phyloP scores from a whole-genome alignment of 108 stramenopile species.

The Cyclostephanos invisitatus region DNA sequence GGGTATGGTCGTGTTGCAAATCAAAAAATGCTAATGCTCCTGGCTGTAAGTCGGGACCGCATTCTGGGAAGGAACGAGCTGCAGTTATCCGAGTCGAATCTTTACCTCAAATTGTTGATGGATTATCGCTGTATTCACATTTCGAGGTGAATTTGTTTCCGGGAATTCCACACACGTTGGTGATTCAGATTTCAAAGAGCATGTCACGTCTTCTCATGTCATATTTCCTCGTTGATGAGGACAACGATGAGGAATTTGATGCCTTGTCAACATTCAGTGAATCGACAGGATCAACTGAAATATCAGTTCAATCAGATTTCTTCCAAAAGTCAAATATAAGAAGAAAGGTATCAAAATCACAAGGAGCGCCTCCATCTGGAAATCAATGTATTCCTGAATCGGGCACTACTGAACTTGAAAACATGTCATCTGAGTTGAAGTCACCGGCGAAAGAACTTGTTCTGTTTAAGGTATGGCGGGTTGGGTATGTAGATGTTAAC shows the following conservation, averaged over 20 bases:
- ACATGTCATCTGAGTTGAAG: not conserved
- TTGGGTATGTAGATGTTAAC: conserved; percentile 47
- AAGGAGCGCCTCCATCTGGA: conserved; percentile 30
- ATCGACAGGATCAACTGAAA: conserved; percentile 24
- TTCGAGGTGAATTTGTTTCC: conserved; percentile 59
- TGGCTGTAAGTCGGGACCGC: conserved; percentile 54
- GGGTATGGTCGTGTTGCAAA: conserved; percentile 46
- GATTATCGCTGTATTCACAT: conserved; percentile 50
- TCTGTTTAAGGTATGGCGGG: conserved; percentile 56
- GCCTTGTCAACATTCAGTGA: conserved; percentile 22
- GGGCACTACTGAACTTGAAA: conserved; percentile 1
- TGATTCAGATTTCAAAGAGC: conserved; percentile 49
- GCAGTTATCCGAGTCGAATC: conserved; percentile 47
- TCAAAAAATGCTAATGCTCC: conserved; percentile 13
- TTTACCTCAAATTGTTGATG: conserved; percentile 45
- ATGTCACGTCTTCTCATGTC: conserved; percentile 45
- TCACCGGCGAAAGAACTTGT: conserved; percentile 20
- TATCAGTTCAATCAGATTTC: conserved; percentile 18
- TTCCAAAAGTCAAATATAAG: conserved; percentile 16
- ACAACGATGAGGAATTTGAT: conserved; percentile 28
- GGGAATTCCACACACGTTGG: conserved; percentile 37
- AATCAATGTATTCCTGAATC: conserved; percentile 3
- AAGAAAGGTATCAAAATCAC: conserved; percentile 36
- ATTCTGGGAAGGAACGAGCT: conserved; percentile 55
- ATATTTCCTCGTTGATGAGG: conserved; percentile 48